Conservation (phyloP, 1,284 basidiomycete species). For the Ustilago cynodontis region DNA sequence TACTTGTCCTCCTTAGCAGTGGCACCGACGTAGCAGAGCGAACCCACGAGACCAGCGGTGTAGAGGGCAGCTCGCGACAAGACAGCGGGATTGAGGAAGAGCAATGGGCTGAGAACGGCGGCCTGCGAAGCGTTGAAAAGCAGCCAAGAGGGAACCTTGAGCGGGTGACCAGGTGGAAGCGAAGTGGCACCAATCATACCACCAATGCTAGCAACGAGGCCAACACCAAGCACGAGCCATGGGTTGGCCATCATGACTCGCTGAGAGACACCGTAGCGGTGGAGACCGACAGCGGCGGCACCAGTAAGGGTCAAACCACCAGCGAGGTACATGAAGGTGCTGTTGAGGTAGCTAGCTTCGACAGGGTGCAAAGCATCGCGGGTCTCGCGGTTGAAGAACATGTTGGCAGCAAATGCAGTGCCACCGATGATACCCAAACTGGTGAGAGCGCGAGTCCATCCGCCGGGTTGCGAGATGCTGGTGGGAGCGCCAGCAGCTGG, state of each 20-base stretch:
- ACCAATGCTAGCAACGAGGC: slow-evolving; percentile 75
- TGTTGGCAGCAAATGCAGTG: slow-evolving; percentile 64
- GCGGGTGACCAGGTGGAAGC: slow-evolving; percentile 62
- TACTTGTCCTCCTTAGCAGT: slow-evolving; percentile 88
- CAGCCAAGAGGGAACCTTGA: slow-evolving; percentile 70
- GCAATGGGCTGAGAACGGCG: slow-evolving; percentile 76
- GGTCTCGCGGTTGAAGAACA: slow-evolving; percentile 68
- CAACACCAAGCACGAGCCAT: slow-evolving; percentile 84
- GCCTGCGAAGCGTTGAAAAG: slow-evolving; percentile 88
- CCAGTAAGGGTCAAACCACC: slow-evolving; percentile 83
- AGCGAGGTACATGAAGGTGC: slow-evolving; percentile 86
- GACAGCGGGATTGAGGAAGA: slow-evolving; percentile 86
- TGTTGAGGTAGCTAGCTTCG: slow-evolving; percentile 76
- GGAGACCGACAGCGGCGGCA: slow-evolving; percentile 81
- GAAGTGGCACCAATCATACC: slow-evolving; percentile 70
- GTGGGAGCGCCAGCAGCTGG: slow-evolving; percentile 55
- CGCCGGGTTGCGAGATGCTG: slow-evolving; percentile 58
- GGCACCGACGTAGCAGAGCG: slow-evolving; percentile 85
- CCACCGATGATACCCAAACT: slow-evolving; percentile 66
- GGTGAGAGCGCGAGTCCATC: slow-evolving; percentile 61
- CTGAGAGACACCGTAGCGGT: slow-evolving; percentile 80
- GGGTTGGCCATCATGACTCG: slow-evolving; percentile 86
- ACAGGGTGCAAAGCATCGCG: slow-evolving; percentile 57
- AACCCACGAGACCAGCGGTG: slow-evolving; percentile 84
- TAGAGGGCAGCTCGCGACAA: slow-evolving; percentile 90